Base-by-base conservation (phyloP, 345 rosid genomes). In the Lumnitzera racemosa region DNA sequence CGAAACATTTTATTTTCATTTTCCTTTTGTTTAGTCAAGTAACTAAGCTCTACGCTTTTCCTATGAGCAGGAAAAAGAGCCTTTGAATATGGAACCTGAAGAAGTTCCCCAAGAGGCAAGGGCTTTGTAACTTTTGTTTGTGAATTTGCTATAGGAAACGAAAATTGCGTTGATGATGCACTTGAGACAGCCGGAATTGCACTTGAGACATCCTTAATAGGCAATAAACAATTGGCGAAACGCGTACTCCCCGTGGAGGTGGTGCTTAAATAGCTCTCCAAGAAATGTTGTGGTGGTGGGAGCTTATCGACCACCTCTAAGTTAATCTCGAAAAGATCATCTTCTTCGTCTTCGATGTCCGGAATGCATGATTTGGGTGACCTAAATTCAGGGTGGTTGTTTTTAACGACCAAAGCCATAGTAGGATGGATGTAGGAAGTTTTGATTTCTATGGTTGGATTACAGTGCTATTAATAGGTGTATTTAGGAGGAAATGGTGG, bases 301-400 rank as follows among this genome's bases (percentile, higher is more conserved):
- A 20, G 36, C 31, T 29, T 16, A 15, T 49, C 25, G 15, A 57
- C 68, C 13, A 57, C 63, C 47, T 66, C 63, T 9, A 66, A 23
- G 58, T 58, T 46, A 58, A 66, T 66, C 70, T 66, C 70, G 12
- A 66, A 66, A 43, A 66, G 70, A 43, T 66, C 70, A 8, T 66
- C 70, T 51, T 58, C 63, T 12, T 66, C 70, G 24, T 59, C 70
- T 36, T 49, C 52, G 1, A 36, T 36, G 43, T 36, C 43, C 11
- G 43, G 43, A 36, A 36, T 36, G 43, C 4, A 36, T 1, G 43
- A 36, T 36, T 4, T 36, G 43, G 43, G 43, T 36, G 43, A 36
- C 43, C 43, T 36, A 36, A 36, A 7, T 9, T 36, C 43, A 36
- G 43, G 43, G 11, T 36, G 43, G 48, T 23, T 59, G 57, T 58